Percentiles rank a stretch among this genome's conserved stretches.
phyloP scores from a whole-genome alignment of 768 basidiomycete genomes.

The Trametes sanguinea region DNA sequence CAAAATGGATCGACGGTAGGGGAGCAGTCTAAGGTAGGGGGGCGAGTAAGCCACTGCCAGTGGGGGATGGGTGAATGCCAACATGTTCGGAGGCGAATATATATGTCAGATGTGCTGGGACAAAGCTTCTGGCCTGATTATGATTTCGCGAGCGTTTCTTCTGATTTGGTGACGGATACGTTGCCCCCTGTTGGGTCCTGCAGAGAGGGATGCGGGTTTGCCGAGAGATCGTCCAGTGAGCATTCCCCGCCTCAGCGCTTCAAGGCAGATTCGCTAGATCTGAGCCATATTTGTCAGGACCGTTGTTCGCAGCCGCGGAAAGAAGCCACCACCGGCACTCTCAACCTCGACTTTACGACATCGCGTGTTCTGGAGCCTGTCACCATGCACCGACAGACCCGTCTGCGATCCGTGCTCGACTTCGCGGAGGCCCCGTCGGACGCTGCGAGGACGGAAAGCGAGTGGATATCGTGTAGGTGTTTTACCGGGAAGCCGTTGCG shows the following conservation, averaged over 20 bases:
- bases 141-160: background rate
- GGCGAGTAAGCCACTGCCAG: background rate
- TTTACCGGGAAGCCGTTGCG: background rate
- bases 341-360: background rate
- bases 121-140: background rate
- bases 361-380: background rate
- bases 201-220: background rate
- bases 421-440: background rate
- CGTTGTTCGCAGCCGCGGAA: background rate
- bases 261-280: background rate
- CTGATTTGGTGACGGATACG: background rate
- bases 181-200: background rate
- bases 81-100: slow-evolving; percentile 1
- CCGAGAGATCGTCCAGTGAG: background rate
- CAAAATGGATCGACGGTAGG: background rate
- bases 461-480: background rate
- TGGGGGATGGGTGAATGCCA: background rate
- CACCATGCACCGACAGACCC: background rate
- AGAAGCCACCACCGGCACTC: background rate
- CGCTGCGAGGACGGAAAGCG: background rate
- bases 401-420: background rate
- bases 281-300: background rate
- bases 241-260: background rate
- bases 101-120: background rate
- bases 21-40: background rate